Conservation (phyloP, 2,329 filamentous ascomycete species). For the Pseudofabraea citricarpa region DNA sequence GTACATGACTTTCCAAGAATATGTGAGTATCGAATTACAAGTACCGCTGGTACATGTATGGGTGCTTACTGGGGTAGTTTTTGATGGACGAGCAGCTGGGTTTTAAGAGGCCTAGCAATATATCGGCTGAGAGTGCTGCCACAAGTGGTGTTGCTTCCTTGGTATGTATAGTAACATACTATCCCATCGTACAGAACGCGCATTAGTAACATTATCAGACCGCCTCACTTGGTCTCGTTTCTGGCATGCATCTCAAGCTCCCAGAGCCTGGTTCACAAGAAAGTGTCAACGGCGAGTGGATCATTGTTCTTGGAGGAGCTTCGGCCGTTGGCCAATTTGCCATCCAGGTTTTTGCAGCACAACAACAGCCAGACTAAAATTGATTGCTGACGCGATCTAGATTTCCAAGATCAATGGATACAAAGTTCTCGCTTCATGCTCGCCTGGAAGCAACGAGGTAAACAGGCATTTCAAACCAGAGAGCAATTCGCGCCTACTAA, state of each 20-base stretch:
- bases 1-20: slow-evolving; percentile 33
- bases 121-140: slow-evolving; percentile 27
- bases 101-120: slow-evolving; percentile 24
- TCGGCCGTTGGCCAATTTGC: slow-evolving; percentile 27
- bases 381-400: slow-evolving; percentile 13
- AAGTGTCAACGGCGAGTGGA: neutral
- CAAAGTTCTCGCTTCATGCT: slow-evolving; percentile 33
- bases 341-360: slow-evolving; percentile 20
- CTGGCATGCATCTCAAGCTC: slow-evolving; percentile 6
- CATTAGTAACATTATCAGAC: slow-evolving; percentile 22
- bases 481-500: too few species aligned
- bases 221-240: slow-evolving; percentile 28
- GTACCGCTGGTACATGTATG: neutral
- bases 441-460: too few species aligned
- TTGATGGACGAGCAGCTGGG: slow-evolving; percentile 31
- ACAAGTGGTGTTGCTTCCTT: slow-evolving; percentile 31
- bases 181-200: neutral
- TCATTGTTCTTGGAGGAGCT: neutral
- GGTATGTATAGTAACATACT: slow-evolving; percentile 17
- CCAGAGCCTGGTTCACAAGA: neutral
- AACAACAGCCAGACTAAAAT: neutral
- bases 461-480: too few species aligned
- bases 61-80: slow-evolving; percentile 18
- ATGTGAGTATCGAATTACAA: slow-evolving; percentile 6
- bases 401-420: slow-evolving; percentile 30